A percentile compares a stretch with the other conserved stretches of the same genome.
Conservation (phyloP, 495 filamentous ascomycete species). For the Aspergillus heteromorphus region DNA sequence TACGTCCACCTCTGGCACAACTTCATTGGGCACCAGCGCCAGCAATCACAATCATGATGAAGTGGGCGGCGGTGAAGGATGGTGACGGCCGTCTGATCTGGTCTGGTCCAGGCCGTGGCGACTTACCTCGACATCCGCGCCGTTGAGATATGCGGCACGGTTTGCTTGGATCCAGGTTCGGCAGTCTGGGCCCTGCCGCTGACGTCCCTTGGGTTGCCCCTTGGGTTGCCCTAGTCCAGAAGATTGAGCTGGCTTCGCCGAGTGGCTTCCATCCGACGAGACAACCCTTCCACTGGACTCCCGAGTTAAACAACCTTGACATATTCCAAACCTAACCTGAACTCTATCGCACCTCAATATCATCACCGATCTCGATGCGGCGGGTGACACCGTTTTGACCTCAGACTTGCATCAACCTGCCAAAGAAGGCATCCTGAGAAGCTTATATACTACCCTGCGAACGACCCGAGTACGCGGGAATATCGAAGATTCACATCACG, state of each 20-base stretch:
- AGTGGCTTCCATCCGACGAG: neutral
- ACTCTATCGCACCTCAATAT: neutral
- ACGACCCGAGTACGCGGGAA: too few relatives aligned
- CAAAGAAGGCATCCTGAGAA: neutral
- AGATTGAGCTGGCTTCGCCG: neutral
- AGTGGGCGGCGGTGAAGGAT: neutral
- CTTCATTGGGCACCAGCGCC: neutral
- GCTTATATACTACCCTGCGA: neutral
- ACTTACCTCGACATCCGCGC: slow-evolving; percentile 4
- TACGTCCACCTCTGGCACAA: neutral
- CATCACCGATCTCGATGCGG: neutral
- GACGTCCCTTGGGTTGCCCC: neutral
- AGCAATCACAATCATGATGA: neutral
- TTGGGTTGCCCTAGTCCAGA: neutral
- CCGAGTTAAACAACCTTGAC: neutral
- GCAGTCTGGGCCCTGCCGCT: too few relatives aligned
- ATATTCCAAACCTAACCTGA: neutral
- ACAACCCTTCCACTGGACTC: neutral
- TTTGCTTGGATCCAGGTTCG: neutral
- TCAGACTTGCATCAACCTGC: neutral
- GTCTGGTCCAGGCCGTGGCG: neutral
- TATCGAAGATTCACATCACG: neutral
- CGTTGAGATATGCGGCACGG: neutral
- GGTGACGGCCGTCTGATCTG: neutral
- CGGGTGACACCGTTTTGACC: neutral